Conservation (phyloP, 164 flowering plant genomes). For the Stephania yunnanensis region DNA sequence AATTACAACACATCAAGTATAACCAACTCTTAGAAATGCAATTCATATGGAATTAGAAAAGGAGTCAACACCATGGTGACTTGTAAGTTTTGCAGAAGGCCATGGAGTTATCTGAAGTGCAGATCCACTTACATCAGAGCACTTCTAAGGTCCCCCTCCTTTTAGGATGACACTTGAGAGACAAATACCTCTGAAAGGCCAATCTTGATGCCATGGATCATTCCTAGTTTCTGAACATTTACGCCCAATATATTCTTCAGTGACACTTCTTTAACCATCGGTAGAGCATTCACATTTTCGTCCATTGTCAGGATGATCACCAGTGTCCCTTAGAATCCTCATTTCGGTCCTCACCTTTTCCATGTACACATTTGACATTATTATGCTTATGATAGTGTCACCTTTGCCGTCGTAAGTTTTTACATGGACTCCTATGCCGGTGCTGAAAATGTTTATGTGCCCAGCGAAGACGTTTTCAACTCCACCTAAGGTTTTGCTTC, state of each 20-base stretch:
- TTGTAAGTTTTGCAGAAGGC: constrained; percentile 63
- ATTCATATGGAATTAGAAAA: constrained; percentile 38
- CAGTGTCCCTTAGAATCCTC: constrained; percentile 70
- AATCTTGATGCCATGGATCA: constrained; percentile 53
- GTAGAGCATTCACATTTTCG: constrained; percentile 71
- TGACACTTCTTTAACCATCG: constrained; percentile 52
- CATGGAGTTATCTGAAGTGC: constrained; percentile 59
- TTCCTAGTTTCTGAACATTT: constrained; percentile 65
- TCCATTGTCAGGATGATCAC: constrained; percentile 83
- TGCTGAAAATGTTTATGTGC: constrained; percentile 58
- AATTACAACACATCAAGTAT: too few species aligned
- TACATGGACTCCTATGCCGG: constrained; percentile 70
- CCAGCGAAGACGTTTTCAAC: constrained; percentile 64
- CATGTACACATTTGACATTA: constrained; percentile 56
- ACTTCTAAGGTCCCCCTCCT: constrained; percentile 43
- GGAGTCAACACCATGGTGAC: constrained; percentile 25
- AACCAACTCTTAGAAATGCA: background rate
- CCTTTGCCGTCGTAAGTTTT: constrained; percentile 89
- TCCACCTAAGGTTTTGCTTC: constrained; percentile 96
- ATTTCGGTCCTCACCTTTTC: constrained; percentile 63
- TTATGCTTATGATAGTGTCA: constrained; percentile 63
- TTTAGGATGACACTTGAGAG: constrained; percentile 60
- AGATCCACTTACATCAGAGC: constrained; percentile 72
- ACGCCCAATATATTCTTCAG: constrained; percentile 58
- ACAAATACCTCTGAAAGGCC: constrained; percentile 78